phyloP scores from a whole-genome alignment of 2,329 filamentous ascomycete genomes.

The Tricladium varicosporioides region DNA sequence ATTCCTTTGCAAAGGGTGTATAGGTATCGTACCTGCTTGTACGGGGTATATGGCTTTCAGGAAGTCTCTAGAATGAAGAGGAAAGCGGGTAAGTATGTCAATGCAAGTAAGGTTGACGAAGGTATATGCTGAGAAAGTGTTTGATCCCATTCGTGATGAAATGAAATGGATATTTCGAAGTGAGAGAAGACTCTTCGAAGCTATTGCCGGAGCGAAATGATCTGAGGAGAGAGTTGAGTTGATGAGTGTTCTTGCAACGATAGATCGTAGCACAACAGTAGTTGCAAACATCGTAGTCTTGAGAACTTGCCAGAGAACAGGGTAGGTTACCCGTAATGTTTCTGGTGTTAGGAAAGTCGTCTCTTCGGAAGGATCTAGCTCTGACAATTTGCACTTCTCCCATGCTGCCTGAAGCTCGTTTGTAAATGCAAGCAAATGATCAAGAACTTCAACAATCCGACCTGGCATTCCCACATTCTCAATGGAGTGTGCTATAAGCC shows the following conservation, averaged over 20 bases:
- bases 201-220: slow-evolving; percentile 54
- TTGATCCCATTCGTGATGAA: slow-evolving; percentile 60
- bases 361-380: slow-evolving; percentile 63
- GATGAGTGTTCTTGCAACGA: slow-evolving; percentile 56
- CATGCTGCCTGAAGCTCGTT: slow-evolving; percentile 56
- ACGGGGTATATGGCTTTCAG: slow-evolving; percentile 38
- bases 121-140: slow-evolving; percentile 65
- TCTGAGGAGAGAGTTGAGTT: slow-evolving; percentile 51
- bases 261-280: slow-evolving; percentile 58
- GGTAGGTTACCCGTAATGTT: slow-evolving; percentile 56
- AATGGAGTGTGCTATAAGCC: slow-evolving; percentile 59
- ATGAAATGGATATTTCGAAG: slow-evolving; percentile 69
- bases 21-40: slow-evolving; percentile 53
- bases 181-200: slow-evolving; percentile 59
- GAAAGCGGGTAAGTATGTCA: slow-evolving; percentile 65
- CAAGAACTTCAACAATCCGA: slow-evolving; percentile 42
- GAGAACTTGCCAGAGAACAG: slow-evolving; percentile 62
- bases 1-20: slow-evolving; percentile 61
- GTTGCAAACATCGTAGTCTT: slow-evolving; percentile 63
- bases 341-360: slow-evolving; percentile 53
- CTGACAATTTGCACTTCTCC: slow-evolving; percentile 66
- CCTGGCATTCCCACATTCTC: slow-evolving; percentile 51
- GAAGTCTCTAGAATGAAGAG: slow-evolving; percentile 57
- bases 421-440: slow-evolving; percentile 50
- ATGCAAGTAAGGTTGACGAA: slow-evolving; percentile 69